These are phyloP conservation scores for Monosporascus ibericus DNA, from an alignment of 2,329 filamentous ascomycete genomes.

Conservation along the genomic window DNA sequence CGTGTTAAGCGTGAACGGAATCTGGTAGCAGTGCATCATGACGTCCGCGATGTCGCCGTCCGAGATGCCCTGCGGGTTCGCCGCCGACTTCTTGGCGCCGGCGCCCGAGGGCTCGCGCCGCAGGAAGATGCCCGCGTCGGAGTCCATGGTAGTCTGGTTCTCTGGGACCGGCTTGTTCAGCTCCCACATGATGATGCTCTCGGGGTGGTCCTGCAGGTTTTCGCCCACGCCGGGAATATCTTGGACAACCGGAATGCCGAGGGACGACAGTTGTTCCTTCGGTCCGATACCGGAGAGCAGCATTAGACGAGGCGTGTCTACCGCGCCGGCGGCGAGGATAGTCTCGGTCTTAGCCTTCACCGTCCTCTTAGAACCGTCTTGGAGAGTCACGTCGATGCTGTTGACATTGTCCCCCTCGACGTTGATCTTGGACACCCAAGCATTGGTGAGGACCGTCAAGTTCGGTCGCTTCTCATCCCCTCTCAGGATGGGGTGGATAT, in stretches of 20 bases:
- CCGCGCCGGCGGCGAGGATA: conserved; percentile 71
- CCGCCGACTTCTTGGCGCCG: conserved; percentile 42
- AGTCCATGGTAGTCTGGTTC: conserved; percentile 87
- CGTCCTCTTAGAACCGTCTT: conserved; percentile 45
- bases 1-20: conserved; percentile 86
- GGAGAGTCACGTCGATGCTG: conserved; percentile 62
- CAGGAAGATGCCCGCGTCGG: conserved; percentile 82
- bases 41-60: conserved; percentile 76
- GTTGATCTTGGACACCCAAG: conserved; percentile 80
- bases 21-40: conserved; percentile 98
- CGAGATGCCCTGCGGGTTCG: conserved; percentile 41
- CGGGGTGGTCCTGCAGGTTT: conserved; percentile 56
- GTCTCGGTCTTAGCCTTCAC: conserved; percentile 68
- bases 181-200: conserved; percentile 64
- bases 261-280: conserved; percentile 43
- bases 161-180: conserved; percentile 70
- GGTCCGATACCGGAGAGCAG: conserved; percentile 53
- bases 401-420: conserved; percentile 63
- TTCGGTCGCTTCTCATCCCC: conserved; percentile 79
- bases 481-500: conserved; percentile 84
- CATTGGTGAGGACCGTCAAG: conserved; percentile 78
- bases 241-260: conserved; percentile 49
- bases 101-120: conserved; percentile 70
- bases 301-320: conserved; percentile 70
- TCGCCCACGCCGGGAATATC: conserved; percentile 55